Conservation (phyloP, 2,329 filamentous ascomycete genomes). For the Cladosporium sphaerospermum region DNA sequence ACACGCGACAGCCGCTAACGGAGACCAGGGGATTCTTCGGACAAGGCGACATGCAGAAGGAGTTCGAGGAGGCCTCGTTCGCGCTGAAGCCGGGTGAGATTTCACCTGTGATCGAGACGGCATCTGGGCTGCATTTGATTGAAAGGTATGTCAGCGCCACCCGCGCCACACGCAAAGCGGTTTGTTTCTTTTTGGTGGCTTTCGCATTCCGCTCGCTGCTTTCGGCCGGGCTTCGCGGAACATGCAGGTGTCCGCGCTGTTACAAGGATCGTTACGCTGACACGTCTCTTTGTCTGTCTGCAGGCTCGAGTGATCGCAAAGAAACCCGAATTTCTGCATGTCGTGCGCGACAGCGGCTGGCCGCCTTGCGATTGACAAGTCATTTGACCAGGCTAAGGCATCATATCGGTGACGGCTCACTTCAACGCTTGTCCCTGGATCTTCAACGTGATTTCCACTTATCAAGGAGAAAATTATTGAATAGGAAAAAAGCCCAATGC, state of each 20-base stretch:
- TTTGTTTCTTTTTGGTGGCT: neutral
- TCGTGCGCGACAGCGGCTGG: constrained; percentile 4
- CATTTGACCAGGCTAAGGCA: neutral
- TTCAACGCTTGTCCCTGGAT: neutral
- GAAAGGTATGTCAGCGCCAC: constrained; percentile 59
- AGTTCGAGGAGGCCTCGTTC: constrained; percentile 96
- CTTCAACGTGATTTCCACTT: neutral
- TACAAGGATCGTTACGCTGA: constrained; percentile 9
- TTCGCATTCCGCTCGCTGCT: constrained; percentile 2
- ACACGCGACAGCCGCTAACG: constrained; percentile 6
- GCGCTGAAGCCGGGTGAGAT: constrained; percentile 80
- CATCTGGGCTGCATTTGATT: constrained; percentile 91
- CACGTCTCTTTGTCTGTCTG: constrained; percentile 9
- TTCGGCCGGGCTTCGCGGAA: neutral
- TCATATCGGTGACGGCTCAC: neutral
- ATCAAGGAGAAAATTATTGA: neutral
- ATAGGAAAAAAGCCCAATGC: constrained; percentile 2
- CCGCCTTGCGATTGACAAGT: constrained; percentile 5
- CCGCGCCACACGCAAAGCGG: neutral
- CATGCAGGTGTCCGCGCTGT: constrained; percentile 2
- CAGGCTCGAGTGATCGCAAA: constrained; percentile 12
- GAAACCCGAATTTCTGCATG: neutral
- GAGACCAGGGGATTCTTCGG: constrained; percentile 73
- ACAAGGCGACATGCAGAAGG: constrained; percentile 93
- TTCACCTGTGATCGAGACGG: constrained; percentile 82